Base-by-base conservation (phyloP, 345 rosid genomes). In the Camelina neglecta region DNA sequence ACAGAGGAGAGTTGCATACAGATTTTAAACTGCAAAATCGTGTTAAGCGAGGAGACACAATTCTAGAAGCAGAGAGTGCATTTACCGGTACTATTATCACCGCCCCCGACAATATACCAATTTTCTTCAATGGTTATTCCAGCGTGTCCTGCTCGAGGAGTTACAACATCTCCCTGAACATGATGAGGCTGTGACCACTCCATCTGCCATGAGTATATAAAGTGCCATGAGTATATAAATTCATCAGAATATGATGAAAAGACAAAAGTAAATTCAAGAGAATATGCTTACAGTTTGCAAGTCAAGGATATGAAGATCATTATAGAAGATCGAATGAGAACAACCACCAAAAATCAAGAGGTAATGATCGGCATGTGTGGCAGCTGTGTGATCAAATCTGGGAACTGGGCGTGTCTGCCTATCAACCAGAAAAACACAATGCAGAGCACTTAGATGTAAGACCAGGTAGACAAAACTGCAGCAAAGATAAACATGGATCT, bases 371-470 rank as follows among this genome's bases (percentile, higher is more conserved):
- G 87, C 83, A 72, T 89, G 86, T 54, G 89, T 72, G 35, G 97
- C 86, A 83, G 99, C 90, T 77, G 91, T 82, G 86, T 95, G 99
- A 76, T 95, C 99, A 84, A 89, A 95, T 85, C 98, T 89, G 36
- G 98, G 93, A 84, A 91, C 89, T 74, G 99, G 99, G 84, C 93
- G 79, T 68, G 87, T 86, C 94, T 86, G 96, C 92, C 99, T 95
- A 83, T 87, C 78, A 84, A 82, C 75, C 72, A 68, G 60, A 73
- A 77, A 48, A 82, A 81, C 41, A 60, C 51, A 80, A 76, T 75
- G 80, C 16, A 65, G 75, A 82, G 68, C 67, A 69, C 70, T 69
- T 68, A 76, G 23, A 33, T 73, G 21, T 16, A 23, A 62, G 47
- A 69, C 29, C 35, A 23, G 21, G 8, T 13, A 36, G n/a, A 39